Percentiles rank a stretch among this genome's conserved stretches.
These are phyloP conservation scores for Trichophyton verrucosum DNA, from an alignment of 2,329 filamentous ascomycete genomes.

Conservation along the genomic window DNA sequence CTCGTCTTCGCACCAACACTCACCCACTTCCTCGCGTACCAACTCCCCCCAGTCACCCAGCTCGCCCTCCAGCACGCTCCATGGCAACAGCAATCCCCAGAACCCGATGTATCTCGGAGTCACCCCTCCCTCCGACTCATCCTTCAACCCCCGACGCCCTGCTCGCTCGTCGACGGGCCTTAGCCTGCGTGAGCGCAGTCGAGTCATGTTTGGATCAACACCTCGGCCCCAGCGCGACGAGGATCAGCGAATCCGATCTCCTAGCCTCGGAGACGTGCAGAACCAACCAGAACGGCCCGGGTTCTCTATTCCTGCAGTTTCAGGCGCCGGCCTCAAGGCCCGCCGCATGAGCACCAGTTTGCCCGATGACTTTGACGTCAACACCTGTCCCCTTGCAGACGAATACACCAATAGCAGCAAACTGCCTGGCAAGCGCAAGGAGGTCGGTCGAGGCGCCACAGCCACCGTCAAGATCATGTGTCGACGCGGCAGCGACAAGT, in stretches of 20 bases:
- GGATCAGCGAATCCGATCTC: slow-evolving; percentile 17
- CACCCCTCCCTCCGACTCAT: slow-evolving; percentile 6
- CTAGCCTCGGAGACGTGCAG: slow-evolving; percentile 18
- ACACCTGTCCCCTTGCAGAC: slow-evolving; percentile 53
- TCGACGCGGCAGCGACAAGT: slow-evolving; percentile 48
- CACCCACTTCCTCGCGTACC: slow-evolving; percentile 26
- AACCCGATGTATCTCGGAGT: slow-evolving; percentile 10
- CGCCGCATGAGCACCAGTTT: slow-evolving; percentile 63
- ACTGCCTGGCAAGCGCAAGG: slow-evolving; percentile 58
- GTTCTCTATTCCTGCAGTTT: slow-evolving; percentile 48
- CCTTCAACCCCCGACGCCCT: slow-evolving; percentile 10
- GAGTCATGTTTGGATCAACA: slow-evolving; percentile 18
- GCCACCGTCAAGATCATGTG: slow-evolving; percentile 73
- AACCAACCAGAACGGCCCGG: slow-evolving; percentile 15
- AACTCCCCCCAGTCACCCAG: slow-evolving; percentile 26
- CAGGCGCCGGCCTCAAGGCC: slow-evolving; percentile 64
- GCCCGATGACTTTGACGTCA: slow-evolving; percentile 61
- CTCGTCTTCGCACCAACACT: slow-evolving; percentile 25
- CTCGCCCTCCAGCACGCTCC: slow-evolving; percentile 21
- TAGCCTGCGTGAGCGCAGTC: slow-evolving; percentile 16
- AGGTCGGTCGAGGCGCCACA: slow-evolving; percentile 69
- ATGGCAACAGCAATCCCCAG: slow-evolving; percentile 3
- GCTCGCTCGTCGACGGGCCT: slow-evolving; percentile 17
- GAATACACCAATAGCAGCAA: slow-evolving; percentile 62
- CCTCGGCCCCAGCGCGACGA: slow-evolving; percentile 14